These are phyloP conservation scores for Collybia sp. DNA, from an alignment of 768 basidiomycete species.

Conservation along the genomic window DNA sequence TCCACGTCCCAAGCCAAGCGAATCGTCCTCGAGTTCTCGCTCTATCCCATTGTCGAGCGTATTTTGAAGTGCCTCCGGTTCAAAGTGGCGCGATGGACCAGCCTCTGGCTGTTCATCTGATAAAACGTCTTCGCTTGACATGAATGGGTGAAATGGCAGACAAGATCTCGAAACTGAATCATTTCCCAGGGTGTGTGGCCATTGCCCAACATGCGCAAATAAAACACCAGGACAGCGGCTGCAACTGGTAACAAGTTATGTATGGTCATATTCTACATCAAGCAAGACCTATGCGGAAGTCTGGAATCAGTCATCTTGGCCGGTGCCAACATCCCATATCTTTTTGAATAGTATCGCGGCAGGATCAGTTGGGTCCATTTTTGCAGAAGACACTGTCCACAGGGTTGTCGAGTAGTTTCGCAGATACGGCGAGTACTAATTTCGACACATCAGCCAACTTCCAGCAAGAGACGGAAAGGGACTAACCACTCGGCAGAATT, in stretches of 20 bases:
- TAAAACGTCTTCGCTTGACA: no score
- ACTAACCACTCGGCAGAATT: conserved; percentile 79
- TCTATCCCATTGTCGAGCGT: background rate
- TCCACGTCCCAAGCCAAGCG: conserved; percentile 28
- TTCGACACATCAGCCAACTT: conserved; percentile 3
- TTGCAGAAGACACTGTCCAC: conserved; percentile 61
- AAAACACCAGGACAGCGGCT: no score
- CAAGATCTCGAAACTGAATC: no score
- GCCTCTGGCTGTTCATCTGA: no score
- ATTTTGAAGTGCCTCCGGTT: no score
- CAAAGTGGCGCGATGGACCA: no score
- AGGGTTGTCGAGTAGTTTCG: conserved; percentile 72
- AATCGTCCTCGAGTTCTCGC: conserved; percentile 7
- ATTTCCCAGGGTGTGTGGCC: no score
- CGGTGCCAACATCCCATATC: conserved; percentile 69
- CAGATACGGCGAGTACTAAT: conserved; percentile 75
- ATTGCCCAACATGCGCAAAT: no score
- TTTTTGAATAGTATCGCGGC: conserved; percentile 56
- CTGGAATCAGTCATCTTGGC: conserved; percentile 34
- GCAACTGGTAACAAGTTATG: no score
- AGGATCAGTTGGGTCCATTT: conserved; percentile 52
- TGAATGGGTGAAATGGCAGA: no score
- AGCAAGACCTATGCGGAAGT: no score
- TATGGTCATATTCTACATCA: no score
- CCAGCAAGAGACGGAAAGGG: background rate